Conservation (phyloP, 1,284 basidiomycete species). For the Leccinum glutinopallens region DNA sequence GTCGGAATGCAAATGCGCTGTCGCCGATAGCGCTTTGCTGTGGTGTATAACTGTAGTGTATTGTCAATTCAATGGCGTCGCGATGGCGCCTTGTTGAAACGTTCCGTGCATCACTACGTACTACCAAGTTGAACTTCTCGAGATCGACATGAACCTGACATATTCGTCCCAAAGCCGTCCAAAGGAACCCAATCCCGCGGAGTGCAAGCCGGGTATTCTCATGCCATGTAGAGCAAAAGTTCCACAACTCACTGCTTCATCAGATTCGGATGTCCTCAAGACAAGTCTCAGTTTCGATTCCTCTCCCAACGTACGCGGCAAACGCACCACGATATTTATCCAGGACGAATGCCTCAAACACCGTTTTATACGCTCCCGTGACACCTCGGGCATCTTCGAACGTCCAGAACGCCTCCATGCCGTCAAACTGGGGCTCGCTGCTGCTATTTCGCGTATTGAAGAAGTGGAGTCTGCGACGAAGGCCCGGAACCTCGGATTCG, state of each 20-base stretch:
- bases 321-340: slow-evolving; percentile 42
- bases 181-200: slow-evolving; percentile 15
- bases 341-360: slow-evolving; percentile 54
- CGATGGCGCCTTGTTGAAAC: background rate
- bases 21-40: background rate
- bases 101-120: background rate
- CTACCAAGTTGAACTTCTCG: background rate
- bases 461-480: too few species aligned
- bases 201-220: background rate
- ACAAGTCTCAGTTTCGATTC: background rate
- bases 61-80: background rate
- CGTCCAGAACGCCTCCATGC: too few species aligned
- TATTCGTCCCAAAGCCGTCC: slow-evolving; percentile 3
- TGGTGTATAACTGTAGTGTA: background rate
- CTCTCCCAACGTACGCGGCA: slow-evolving; percentile 5
- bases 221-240: background rate
- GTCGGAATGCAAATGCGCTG: background rate
- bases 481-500: too few species aligned
- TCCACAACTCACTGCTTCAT: background rate
- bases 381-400: too few species aligned
- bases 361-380: too few species aligned
- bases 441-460: background rate
- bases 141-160: background rate
- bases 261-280: background rate
- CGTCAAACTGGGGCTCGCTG: too few species aligned